These are phyloP conservation scores for Abrus precatorius DNA, from an alignment of 306 rosid genomes.

Conservation along the genomic window DNA sequence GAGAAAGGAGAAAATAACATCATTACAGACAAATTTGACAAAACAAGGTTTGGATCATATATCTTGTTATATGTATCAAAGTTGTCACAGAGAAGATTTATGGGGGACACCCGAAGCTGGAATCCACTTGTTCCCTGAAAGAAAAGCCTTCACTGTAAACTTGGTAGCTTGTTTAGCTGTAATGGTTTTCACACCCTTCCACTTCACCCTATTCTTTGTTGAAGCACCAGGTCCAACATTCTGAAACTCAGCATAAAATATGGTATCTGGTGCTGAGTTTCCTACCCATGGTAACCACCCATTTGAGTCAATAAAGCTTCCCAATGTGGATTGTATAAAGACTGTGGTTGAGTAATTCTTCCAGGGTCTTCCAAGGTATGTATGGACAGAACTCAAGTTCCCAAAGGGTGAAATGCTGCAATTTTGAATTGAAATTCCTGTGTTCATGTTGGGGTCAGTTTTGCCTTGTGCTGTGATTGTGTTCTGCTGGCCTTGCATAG, in stretches of 20 bases:
- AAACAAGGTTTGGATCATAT: neutral
- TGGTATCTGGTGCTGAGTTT: constrained; percentile 74
- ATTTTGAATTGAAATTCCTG: constrained; percentile 72
- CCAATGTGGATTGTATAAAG: constrained; percentile 57
- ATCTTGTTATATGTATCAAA: neutral
- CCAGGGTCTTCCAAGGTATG: constrained; percentile 90
- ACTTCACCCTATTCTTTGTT: constrained; percentile 67
- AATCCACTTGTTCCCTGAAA: constrained; percentile 71
- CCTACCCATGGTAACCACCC: constrained; percentile 93
- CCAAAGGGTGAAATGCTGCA: constrained; percentile 65
- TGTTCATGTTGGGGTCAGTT: constrained; percentile 79
- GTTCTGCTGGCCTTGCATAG: constrained; percentile 70
- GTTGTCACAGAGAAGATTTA: constrained; percentile 53
- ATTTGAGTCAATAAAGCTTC: constrained; percentile 58
- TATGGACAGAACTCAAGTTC: constrained; percentile 58
- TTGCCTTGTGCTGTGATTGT: constrained; percentile 88
- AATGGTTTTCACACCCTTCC: constrained; percentile 76
- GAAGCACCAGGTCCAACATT: constrained; percentile 77
- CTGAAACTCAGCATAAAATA: constrained; percentile 72
- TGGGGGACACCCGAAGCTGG: constrained; percentile 51
- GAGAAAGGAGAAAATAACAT: constrained; percentile 14
- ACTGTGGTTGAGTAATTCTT: constrained; percentile 86
- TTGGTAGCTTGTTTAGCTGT: constrained; percentile 48
- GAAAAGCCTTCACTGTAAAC: constrained; percentile 64
- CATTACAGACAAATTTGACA: neutral